Percentiles rank a stretch among this genome's conserved stretches.
phyloP scores from a whole-genome alignment of 169 alveolate genomes.

The Plasmodium inui region DNA sequence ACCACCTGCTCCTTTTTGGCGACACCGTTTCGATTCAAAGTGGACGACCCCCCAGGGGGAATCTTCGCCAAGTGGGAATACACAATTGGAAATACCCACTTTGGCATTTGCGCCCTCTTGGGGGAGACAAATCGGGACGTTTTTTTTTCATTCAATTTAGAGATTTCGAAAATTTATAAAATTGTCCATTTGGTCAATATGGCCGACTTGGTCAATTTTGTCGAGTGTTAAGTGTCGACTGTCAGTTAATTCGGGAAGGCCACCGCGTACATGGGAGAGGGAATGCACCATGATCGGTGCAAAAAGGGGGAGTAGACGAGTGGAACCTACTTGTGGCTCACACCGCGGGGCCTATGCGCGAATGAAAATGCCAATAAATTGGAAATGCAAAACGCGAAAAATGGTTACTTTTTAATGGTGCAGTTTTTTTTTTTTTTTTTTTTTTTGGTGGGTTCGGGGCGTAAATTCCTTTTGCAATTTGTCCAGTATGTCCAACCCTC shows the following conservation, averaged over 20 bases:
- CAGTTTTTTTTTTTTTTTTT: neutral
- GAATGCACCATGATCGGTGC: neutral
- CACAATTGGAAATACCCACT: neutral
- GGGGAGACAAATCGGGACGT: neutral
- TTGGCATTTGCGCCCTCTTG: neutral
- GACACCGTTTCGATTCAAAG: neutral
- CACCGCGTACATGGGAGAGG: neutral
- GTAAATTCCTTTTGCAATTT: too few relatives aligned
- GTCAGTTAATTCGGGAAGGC: neutral
- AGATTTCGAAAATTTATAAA: constrained; percentile 10
- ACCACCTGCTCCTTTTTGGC: neutral
- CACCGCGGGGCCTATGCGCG: neutral
- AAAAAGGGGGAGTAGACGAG: too few relatives aligned
- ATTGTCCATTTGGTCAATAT: neutral
- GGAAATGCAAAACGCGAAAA: too few relatives aligned
- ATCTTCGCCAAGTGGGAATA: neutral
- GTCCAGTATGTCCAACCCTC: too few relatives aligned
- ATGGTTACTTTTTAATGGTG: neutral
- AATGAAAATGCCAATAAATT: neutral
- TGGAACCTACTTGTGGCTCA: neutral
- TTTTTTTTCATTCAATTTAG: neutral
- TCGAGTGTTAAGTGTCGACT: neutral
- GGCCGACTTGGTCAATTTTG: neutral
- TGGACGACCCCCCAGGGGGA: neutral
- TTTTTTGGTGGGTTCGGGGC: too few relatives aligned